Percentiles rank a stretch among this genome's conserved stretches.
Evolutionary conservation across 148 eudicot genomes (phyloP).

Genomic region (Simmondsia chinensis): DNA sequence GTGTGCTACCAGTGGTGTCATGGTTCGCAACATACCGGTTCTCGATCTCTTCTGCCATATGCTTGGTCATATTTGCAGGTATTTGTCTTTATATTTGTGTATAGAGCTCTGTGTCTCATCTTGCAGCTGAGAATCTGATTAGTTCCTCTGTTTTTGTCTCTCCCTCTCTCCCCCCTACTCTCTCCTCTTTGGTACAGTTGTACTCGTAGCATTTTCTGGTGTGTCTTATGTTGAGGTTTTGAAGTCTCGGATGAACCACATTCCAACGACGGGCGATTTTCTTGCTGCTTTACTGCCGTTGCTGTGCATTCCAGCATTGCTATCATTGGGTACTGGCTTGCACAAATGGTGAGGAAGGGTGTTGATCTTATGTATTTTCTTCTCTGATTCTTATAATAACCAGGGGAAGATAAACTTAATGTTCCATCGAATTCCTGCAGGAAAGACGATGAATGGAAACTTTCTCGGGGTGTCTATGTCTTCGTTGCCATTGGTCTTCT

Average conservation of each 20-base stretch:
- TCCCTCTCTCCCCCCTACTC: not conserved
- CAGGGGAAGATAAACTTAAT: slow-evolving; percentile 5
- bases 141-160: no score
- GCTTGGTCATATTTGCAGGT: slow-evolving; percentile 86
- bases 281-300: slow-evolving; percentile 95
- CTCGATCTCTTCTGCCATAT: slow-evolving; percentile 78
- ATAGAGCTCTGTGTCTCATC: no score
- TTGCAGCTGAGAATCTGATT: no score
- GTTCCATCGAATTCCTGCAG: slow-evolving; percentile 29
- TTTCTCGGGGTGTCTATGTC: slow-evolving; percentile 72
- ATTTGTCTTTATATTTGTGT: slow-evolving; percentile 1
- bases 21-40: slow-evolving; percentile 98
- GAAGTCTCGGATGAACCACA: slow-evolving; percentile 46
- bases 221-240: slow-evolving; percentile 74
- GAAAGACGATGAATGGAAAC: slow-evolving; percentile 96
- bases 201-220: slow-evolving; percentile 89
- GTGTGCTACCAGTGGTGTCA: slow-evolving; percentile 78
- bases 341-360: slow-evolving; percentile 65
- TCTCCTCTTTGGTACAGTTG: slow-evolving; percentile 33
- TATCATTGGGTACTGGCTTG: slow-evolving; percentile 80
- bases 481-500: slow-evolving; percentile 75
- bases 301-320: slow-evolving; percentile 83
- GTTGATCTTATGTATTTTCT: slow-evolving; percentile 2
- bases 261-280: slow-evolving; percentile 72
- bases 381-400: not conserved